phyloP scores from a whole-genome alignment of 345 rosid species.

The Salix dunnii region DNA sequence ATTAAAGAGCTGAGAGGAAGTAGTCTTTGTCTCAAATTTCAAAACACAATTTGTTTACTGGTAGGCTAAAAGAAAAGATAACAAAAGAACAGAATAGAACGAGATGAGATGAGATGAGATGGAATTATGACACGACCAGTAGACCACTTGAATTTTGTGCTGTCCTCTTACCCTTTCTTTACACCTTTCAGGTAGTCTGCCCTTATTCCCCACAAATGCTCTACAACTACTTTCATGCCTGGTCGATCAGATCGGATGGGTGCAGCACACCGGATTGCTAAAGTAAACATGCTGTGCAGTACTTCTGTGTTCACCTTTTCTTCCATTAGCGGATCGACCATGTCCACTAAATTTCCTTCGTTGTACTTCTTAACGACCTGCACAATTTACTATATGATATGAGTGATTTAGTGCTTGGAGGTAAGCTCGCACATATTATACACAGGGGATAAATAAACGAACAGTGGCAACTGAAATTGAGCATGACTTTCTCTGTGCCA shows the following conservation, averaged over 20 bases:
- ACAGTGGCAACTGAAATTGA: background rate
- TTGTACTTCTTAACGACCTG: conserved; percentile 76
- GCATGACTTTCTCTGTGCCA: background rate
- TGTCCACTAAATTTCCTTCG: conserved; percentile 48
- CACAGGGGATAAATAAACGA: background rate
- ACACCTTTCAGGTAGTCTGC: conserved; percentile 57
- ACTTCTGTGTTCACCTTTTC: conserved; percentile 46
- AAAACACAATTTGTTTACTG: background rate
- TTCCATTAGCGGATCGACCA: conserved; percentile 65
- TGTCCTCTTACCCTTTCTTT: conserved; percentile 10
- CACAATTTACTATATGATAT: conserved; percentile 7
- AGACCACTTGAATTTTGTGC: background rate
- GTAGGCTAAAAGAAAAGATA: background rate
- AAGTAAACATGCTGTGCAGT: conserved; percentile 56
- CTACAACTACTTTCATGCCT: conserved; percentile 76
- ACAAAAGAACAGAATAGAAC: background rate
- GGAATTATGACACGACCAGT: background rate
- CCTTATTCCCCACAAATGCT: conserved; percentile 86
- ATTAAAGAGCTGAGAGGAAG: background rate
- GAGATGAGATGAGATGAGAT: background rate
- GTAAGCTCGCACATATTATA: background rate
- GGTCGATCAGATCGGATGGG: conserved; percentile 73
- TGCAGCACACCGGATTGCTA: conserved; percentile 91
- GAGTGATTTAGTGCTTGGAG: background rate
- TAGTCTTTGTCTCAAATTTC: background rate